Evolutionary conservation across 2,329 filamentous ascomycete species (phyloP).

Genomic region (Microcyclospora pomicola): DNA sequence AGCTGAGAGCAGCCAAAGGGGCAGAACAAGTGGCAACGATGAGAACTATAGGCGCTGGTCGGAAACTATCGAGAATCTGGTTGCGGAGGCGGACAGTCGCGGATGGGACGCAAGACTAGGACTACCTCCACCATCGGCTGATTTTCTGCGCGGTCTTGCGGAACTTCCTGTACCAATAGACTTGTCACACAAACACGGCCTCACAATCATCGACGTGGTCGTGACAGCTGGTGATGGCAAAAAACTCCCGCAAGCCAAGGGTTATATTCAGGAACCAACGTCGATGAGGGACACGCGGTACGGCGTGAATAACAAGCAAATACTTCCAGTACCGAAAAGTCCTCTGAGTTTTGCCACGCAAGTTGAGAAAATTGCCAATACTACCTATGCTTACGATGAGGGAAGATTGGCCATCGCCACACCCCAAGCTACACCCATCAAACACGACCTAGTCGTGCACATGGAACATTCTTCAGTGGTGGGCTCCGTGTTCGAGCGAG

Average conservation of each 20-base stretch:
- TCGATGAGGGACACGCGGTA: slow-evolving; percentile 9
- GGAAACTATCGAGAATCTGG: slow-evolving; percentile 18
- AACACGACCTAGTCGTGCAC: no score
- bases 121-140: slow-evolving; percentile 22
- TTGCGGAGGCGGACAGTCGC: slow-evolving; percentile 21
- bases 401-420: no score
- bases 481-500: no score
- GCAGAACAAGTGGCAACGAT: slow-evolving; percentile 4
- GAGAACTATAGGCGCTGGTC: slow-evolving; percentile 22
- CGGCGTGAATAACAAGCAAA: neutral
- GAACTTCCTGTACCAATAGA: slow-evolving; percentile 24
- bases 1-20: neutral
- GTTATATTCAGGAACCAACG: slow-evolving; percentile 10
- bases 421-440: no score
- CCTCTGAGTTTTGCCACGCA: no score
- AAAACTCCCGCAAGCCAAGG: slow-evolving; percentile 12
- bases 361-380: no score
- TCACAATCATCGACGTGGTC: slow-evolving; percentile 17
- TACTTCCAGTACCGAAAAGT: no score
- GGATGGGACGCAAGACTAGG: slow-evolving; percentile 19
- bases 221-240: slow-evolving; percentile 16
- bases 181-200: slow-evolving; percentile 16
- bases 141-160: slow-evolving; percentile 27
- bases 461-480: no score
- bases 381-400: no score